A percentile compares a stretch with the other conserved stretches of the same genome.
phyloP scores from a whole-genome alignment of 129 eudicot genomes.

The Lonicera japonica region DNA sequence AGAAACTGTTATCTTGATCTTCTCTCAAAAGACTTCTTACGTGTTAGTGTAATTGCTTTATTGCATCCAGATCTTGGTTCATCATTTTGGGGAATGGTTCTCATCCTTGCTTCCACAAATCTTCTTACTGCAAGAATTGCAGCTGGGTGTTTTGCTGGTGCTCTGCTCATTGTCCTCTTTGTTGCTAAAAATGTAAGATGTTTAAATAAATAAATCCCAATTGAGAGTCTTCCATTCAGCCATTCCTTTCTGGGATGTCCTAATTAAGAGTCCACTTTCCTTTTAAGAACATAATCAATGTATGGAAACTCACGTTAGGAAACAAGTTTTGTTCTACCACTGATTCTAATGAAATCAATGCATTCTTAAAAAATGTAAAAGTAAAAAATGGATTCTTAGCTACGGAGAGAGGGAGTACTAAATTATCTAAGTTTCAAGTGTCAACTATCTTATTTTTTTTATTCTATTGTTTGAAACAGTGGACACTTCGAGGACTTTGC shows the following conservation, averaged over 20 bases:
- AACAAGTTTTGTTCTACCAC: no score
- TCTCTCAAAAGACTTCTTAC: background rate
- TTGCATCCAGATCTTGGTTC: slow-evolving; percentile 76
- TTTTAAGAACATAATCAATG: no score
- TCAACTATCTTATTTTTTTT: slow-evolving; percentile 17
- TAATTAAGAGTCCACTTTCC: no score
- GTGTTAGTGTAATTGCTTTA: background rate
- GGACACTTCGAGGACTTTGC: slow-evolving; percentile 99
- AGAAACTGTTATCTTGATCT: no score
- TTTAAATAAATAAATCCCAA: background rate
- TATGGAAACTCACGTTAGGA: no score
- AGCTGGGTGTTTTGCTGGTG: slow-evolving; percentile 88
- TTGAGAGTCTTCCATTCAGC: background rate
- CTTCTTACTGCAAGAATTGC: slow-evolving; percentile 79
- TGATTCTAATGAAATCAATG: background rate
- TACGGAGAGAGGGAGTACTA: no score
- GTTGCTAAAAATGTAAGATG: slow-evolving; percentile 81
- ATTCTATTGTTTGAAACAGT: slow-evolving; percentile 44
- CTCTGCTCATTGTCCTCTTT: slow-evolving; percentile 78
- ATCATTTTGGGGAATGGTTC: slow-evolving; percentile 97
- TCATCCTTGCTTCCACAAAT: slow-evolving; percentile 80
- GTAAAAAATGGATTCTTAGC: no score
- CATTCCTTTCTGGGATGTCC: background rate
- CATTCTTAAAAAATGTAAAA: no score
- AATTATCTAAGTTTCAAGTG: background rate